Base-by-base conservation (phyloP, 495 filamentous ascomycete species). In the Hypomontagnella submonticulosa region DNA sequence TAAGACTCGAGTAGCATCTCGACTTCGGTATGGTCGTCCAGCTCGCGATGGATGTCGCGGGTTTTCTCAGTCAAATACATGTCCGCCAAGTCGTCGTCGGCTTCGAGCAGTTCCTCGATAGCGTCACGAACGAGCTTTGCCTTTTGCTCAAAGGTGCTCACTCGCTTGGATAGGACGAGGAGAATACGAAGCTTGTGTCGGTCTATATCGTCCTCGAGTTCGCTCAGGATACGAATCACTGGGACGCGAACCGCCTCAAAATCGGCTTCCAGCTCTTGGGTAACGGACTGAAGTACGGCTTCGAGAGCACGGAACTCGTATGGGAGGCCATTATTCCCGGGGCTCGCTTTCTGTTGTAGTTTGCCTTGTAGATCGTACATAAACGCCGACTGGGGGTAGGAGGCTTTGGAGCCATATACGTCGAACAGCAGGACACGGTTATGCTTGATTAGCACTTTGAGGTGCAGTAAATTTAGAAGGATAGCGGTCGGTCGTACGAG, bases 141-240 rank as follows among this genome's bases (percentile, higher is more conserved):
- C 73, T 97, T 98, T 69, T 97, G 95, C 75, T 97, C 95, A 71
- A 99, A 99, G 5, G 93, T 96, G 74, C 93, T 95, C 46, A 98
- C 82, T 70, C 93, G 91, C 77, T 99, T 99, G 23, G 92, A 96
- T 72, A 97, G 90, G 30, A 97, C 90, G 37, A 99, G 85, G 3
- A 99, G 81, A 60, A 95, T 87, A 20, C 96, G 83, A 11, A 99
- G 80, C 77, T 97, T 96, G 65, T 99, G 94, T 11, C 95, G 82
- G 70, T 98, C 95, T 63, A 99, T 97, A 67, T 97, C 95, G 62
- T 98, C 95, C 80, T 99, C 95, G 4, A 99, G 81, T 62, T 97
- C 93, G 60, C 89, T 82, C 5, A 99, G 82, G 38, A 99, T 90
- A 30, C 87, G 84, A 53, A 97, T 91, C 6, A 99, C 94, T 0